Evolutionary conservation across 2,329 filamentous ascomycete species (phyloP), one percentile per base, ranked within the genome.

Genomic region (Dryadomyces quercivorus): DNA sequence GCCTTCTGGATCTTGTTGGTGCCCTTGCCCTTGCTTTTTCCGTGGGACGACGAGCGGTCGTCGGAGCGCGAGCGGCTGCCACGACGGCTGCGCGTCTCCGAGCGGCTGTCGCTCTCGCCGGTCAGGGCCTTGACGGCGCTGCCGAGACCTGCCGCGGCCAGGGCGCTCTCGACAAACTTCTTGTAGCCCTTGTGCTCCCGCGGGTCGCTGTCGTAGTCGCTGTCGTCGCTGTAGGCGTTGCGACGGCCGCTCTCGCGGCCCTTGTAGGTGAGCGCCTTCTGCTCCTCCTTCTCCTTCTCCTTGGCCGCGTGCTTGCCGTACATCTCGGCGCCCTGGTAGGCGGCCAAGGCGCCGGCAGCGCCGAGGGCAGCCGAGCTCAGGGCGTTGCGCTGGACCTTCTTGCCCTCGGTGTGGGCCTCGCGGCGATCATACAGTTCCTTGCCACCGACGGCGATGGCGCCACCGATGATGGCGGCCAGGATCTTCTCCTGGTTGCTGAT

Each of bases 1-100:
- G 90, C 90, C 70, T 95, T 89, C 61, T 90, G 83, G 49, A 88
- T 80, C 62, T 87, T 87, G 62, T 73, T 76, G 40, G 73, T 69
- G 13, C 65, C 64, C 2, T 40, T 42, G 22, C 22, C 50, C 16
- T 73, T 74, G 59, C 70, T 74, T 42, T 58, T 73, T 74, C 49
- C 47, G 55, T 76, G 72, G 46, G 76, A 74, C 54, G 74, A 71
- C 36, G 77, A 80, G 59, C 78, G 77, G 56, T 80, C 80, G 21
- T 77, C 70, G 36, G 72, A 72, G 42, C 46, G 53, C 6, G 57
- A 56, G 18, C 53, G 56, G 51, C 64, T 67, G 46, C 69, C 69
- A 47, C 75, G 74, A 56, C n/a, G 21, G 42, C 78, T 74, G 59
- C 75, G 72, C 53, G 70, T 70, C 53, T 66, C 66, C 55, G 72